Evolutionary conservation across 2,329 filamentous ascomycete species (phyloP), one percentile per base, ranked within the genome.

Genomic region (Fonsecaea nubica): DNA sequence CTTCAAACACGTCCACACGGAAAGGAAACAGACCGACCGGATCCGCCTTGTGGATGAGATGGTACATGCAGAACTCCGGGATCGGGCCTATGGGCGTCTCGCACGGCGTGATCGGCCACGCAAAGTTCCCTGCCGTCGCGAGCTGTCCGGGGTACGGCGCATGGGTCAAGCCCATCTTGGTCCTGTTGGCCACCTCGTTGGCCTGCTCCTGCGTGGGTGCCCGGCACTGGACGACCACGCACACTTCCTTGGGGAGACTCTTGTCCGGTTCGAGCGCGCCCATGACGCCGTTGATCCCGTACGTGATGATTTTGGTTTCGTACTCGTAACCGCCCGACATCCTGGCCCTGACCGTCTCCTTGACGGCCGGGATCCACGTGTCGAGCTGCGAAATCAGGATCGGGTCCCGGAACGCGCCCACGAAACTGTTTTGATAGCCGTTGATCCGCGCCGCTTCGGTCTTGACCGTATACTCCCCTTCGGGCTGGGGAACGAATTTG

Each of bases 121-220:
- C 79, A 52, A 86, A 80, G 65, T 86, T 86, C 0, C 85, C 85
- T 0, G 80, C 77, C 0, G 83, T 86, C 0, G 83, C 84, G n/a
- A 82, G 81, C 70, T 86, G 84, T 0, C 80, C 79, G 0, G 77
- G 74, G 62, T 86, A 86, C 0, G 80, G 77, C 0, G 75, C 80
- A 67, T 87, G 85, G 54, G 81, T 75, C n/a, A 75, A 75, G 1
- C 73, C 80, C 8, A 82, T 75, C 52, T 80, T 78, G 0, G 79
- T 80, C 6, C 76, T 77, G 25, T 76, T 76, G 4, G 79, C 80
- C 35, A 85, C 75, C 13, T 76, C 78, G 4, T 76, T 81, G 0
- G 84, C 82, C 1, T 82, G 65, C 4, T 77, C 75, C 63, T 86
- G 83, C 0, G 82, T 80, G 0, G 76, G 65, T 0, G 83, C 84